phyloP scores from a whole-genome alignment of 1,284 basidiomycete genomes.

The Sanghuangporus sanghuang region DNA sequence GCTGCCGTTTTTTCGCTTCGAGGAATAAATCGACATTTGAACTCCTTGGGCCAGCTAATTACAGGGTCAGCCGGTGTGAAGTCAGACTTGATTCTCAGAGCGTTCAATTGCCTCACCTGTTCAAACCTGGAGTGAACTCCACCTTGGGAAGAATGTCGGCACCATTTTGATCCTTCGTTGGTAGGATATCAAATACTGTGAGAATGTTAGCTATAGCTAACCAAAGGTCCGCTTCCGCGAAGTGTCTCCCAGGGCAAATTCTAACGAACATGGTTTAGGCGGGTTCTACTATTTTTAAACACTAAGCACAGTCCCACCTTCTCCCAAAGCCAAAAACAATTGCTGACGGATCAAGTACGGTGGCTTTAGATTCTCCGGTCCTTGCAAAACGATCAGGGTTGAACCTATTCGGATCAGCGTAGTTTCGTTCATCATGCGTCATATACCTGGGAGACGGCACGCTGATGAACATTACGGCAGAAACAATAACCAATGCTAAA shows the following conservation, averaged over 20 bases:
- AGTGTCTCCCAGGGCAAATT: conserved; percentile 22
- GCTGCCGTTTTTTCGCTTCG: conserved; percentile 14
- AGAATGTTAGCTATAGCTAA: conserved; percentile 12
- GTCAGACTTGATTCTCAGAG: too few species aligned
- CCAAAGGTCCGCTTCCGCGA: conserved; percentile 20
- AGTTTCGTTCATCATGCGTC: conserved; percentile 16
- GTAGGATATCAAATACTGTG: conserved; percentile 12
- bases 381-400: conserved; percentile 11
- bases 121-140: not conserved
- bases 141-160: conserved; percentile 19
- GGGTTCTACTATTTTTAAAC: not conserved
- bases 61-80: too few species aligned
- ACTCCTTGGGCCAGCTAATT: conserved; percentile 23
- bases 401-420: conserved; percentile 3
- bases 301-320: conserved; percentile 30
- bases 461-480: not conserved
- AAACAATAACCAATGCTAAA: not conserved
- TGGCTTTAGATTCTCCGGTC: not conserved
- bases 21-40: conserved; percentile 21
- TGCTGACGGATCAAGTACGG: conserved; percentile 3
- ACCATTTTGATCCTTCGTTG: conserved; percentile 1
- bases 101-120: not conserved
- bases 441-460: conserved; percentile 5
- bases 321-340: conserved; percentile 12
- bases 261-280: conserved; percentile 11